Percentiles rank a stretch among this genome's conserved stretches.
Evolutionary conservation across 2,329 filamentous ascomycete species (phyloP).

Genomic region (Purpureocillium lavendulum): DNA sequence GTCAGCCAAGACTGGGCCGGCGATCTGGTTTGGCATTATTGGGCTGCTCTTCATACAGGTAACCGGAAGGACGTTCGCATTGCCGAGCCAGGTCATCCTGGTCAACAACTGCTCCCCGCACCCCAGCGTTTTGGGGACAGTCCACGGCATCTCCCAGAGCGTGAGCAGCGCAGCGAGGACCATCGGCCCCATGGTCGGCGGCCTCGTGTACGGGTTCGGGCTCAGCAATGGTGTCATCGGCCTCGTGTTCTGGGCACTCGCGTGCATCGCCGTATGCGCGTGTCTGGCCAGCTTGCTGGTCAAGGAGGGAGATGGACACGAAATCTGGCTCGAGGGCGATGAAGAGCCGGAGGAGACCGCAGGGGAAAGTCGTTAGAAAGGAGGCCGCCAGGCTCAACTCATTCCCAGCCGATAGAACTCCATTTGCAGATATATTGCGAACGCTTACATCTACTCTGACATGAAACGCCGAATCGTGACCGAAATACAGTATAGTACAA

Average conservation of each 20-base stretch:
- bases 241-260: conserved; percentile 49
- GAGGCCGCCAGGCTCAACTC: no score
- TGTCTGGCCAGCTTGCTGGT: conserved; percentile 46
- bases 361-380: not conserved
- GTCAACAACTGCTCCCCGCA: conserved; percentile 41
- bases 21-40: conserved; percentile 58
- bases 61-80: conserved; percentile 54
- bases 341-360: conserved; percentile 18
- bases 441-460: not conserved
- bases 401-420: no score
- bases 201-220: conserved; percentile 51
- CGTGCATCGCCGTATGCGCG: conserved; percentile 38
- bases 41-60: conserved; percentile 57
- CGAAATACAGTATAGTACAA: not conserved
- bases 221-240: conserved; percentile 49
- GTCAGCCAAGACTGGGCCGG: conserved; percentile 40
- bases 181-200: conserved; percentile 51
- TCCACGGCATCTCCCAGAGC: conserved; percentile 47
- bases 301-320: conserved; percentile 54
- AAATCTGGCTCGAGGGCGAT: conserved; percentile 56
- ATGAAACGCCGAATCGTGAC: not conserved
- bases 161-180: conserved; percentile 50
- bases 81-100: conserved; percentile 37
- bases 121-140: conserved; percentile 35
- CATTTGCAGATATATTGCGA: no score